Conservation (phyloP, 2,329 filamentous ascomycete genomes). For the Fusarium ambrosium region DNA sequence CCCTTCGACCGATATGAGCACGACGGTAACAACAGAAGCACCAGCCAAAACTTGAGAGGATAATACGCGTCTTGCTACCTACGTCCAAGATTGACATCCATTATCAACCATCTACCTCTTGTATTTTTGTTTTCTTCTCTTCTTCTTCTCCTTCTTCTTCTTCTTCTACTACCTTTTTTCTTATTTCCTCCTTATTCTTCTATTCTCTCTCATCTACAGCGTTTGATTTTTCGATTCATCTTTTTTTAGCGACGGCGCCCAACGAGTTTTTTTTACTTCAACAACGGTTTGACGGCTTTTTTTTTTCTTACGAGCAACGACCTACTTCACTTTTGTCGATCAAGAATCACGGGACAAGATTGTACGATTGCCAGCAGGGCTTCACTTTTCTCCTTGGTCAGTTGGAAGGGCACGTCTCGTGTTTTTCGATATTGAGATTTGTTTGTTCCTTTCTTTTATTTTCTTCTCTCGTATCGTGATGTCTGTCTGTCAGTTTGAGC, state of each 20-base stretch:
- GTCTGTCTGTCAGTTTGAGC: slow-evolving; percentile 26
- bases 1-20: slow-evolving; percentile 30
- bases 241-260: slow-evolving; percentile 38
- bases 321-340: slow-evolving; percentile 41
- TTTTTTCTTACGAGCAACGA: slow-evolving; percentile 43
- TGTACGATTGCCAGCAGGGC: slow-evolving; percentile 43
- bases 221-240: slow-evolving; percentile 32
- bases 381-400: slow-evolving; percentile 23
- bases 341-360: slow-evolving; percentile 36
- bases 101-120: not conserved
- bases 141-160: not conserved
- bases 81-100: slow-evolving; percentile 8
- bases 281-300: slow-evolving; percentile 38
- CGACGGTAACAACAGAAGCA: slow-evolving; percentile 27
- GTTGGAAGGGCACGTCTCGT: slow-evolving; percentile 20
- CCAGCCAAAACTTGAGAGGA: slow-evolving; percentile 16
- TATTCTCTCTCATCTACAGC: slow-evolving; percentile 14
- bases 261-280: slow-evolving; percentile 16
- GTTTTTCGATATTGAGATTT: slow-evolving; percentile 28
- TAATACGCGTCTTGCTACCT: not conserved
- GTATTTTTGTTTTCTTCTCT: slow-evolving; percentile 7
- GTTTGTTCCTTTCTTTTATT: slow-evolving; percentile 19
- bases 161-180: not conserved
- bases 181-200: slow-evolving; percentile 15
- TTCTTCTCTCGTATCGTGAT: slow-evolving; percentile 20